Conservation (phyloP, 2,329 filamentous ascomycete genomes). For the Colletotrichum sp. region DNA sequence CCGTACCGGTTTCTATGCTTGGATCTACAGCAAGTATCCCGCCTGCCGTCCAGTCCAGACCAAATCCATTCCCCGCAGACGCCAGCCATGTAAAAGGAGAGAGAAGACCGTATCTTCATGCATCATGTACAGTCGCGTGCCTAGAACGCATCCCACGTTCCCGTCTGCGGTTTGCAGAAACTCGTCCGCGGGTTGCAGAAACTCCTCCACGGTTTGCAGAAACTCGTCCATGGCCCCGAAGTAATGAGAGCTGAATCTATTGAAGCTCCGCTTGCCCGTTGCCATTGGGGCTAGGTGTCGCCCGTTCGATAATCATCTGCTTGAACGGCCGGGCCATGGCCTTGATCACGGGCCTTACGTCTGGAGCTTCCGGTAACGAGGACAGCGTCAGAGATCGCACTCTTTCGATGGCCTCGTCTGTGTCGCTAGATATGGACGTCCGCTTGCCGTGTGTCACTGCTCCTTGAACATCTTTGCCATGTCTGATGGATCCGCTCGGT, state of each 20-base stretch:
- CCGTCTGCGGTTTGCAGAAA: neutral
- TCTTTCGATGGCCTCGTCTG: slow-evolving; percentile 27
- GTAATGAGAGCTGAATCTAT: neutral
- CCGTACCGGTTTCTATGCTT: neutral
- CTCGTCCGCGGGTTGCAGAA: neutral
- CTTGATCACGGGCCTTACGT: slow-evolving; percentile 46
- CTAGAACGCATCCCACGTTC: neutral
- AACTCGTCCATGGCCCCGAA: neutral
- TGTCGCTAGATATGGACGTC: slow-evolving; percentile 33
- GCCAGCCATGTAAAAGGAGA: neutral
- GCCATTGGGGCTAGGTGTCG: neutral
- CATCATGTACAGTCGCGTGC: neutral
- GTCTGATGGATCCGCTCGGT: slow-evolving; percentile 55
- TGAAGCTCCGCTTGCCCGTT: neutral
- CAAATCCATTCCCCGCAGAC: neutral
- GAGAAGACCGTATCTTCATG: neutral
- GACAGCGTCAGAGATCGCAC: slow-evolving; percentile 33
- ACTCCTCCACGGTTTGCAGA: neutral
- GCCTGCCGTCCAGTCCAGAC: neutral
- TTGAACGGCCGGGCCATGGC: slow-evolving; percentile 44
- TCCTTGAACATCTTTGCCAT: slow-evolving; percentile 56
- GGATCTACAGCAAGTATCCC: neutral
- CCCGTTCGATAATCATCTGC: slow-evolving; percentile 28
- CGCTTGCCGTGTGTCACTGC: slow-evolving; percentile 47
- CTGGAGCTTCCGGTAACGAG: slow-evolving; percentile 37